These are phyloP conservation scores for Rauvolfia tetraphylla DNA, from an alignment of 257 asterid species.

Conservation along the genomic window DNA sequence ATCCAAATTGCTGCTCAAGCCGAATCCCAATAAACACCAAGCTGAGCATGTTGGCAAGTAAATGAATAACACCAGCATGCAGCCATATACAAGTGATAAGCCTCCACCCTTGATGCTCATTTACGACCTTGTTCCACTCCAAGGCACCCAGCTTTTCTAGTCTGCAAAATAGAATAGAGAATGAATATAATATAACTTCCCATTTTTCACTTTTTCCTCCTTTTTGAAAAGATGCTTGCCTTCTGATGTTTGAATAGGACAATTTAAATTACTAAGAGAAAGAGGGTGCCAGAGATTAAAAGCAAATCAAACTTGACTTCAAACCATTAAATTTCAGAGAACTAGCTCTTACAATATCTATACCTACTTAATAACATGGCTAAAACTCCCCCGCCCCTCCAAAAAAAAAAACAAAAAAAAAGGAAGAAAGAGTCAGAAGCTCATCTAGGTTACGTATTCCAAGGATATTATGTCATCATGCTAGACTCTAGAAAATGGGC, in stretches of 20 bases:
- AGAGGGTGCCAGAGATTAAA: neutral
- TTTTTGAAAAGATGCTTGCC: neutral
- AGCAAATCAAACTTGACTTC: neutral
- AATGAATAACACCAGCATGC: slow-evolving; percentile 87
- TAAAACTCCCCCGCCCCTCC: no score
- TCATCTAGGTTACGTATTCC: neutral
- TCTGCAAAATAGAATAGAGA: slow-evolving; percentile 34
- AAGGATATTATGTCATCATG: neutral
- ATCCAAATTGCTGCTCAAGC: slow-evolving; percentile 93
- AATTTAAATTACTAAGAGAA: neutral
- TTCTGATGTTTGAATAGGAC: neutral
- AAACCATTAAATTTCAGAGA: neutral
- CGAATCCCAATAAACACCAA: slow-evolving; percentile 79
- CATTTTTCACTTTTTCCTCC: neutral
- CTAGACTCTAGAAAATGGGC: neutral
- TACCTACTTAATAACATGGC: neutral
- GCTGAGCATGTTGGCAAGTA: slow-evolving; percentile 84
- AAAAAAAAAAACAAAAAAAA: no score
- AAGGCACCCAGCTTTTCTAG: slow-evolving; percentile 77
- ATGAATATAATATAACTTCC: neutral
- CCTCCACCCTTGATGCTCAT: slow-evolving; percentile 73
- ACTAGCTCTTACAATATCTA: neutral
- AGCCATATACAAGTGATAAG: slow-evolving; percentile 85
- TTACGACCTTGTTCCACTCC: slow-evolving; percentile 67
- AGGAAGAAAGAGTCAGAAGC: neutral